These are phyloP conservation scores for Camellia sinensis DNA, from an alignment of 148 eudicot genomes.

Conservation along the genomic window DNA sequence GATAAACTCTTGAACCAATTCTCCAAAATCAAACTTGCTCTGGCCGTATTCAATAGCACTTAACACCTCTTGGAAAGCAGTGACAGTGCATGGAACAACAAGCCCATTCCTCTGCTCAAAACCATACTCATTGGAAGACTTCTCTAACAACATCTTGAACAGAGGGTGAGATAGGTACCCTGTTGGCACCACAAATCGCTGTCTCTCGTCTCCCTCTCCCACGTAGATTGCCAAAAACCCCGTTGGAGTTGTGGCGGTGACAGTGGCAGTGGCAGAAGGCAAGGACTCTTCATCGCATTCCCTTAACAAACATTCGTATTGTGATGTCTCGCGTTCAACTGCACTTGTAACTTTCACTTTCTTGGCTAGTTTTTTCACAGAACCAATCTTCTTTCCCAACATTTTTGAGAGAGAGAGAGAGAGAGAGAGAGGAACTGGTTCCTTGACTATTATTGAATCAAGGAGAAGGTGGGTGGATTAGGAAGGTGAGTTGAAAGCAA, in stretches of 20 bases:
- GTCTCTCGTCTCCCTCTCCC: conserved; percentile 70
- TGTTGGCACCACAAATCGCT: conserved; percentile 72
- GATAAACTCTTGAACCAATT: conserved; percentile 55
- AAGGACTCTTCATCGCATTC: conserved; percentile 21
- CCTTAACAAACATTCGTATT: conserved; percentile 32
- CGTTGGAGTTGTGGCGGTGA: neutral
- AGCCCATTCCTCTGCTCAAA: conserved; percentile 64
- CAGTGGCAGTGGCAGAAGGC: conserved; percentile 26
- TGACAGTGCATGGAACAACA: conserved; percentile 64
- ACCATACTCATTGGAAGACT: conserved; percentile 73
- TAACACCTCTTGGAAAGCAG: conserved; percentile 52
- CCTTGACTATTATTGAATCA: neutral
- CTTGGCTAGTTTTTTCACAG: conserved; percentile 47
- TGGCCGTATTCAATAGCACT: conserved; percentile 52
- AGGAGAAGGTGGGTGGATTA: conserved; percentile 7
- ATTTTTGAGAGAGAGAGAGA: conserved; percentile 24
- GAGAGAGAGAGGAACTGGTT: neutral
- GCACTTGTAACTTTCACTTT: conserved; percentile 30
- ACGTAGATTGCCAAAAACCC: conserved; percentile 67
- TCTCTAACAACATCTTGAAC: conserved; percentile 77
- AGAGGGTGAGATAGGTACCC: conserved; percentile 76
- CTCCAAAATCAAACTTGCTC: conserved; percentile 67
- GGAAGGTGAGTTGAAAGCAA: conserved; percentile 3
- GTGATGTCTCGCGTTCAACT: conserved; percentile 20
- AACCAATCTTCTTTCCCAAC: conserved; percentile 53